A percentile compares a stretch with the other conserved stretches of the same genome.
phyloP scores from a whole-genome alignment of 768 basidiomycete species.

The Leccinum variicolor region DNA sequence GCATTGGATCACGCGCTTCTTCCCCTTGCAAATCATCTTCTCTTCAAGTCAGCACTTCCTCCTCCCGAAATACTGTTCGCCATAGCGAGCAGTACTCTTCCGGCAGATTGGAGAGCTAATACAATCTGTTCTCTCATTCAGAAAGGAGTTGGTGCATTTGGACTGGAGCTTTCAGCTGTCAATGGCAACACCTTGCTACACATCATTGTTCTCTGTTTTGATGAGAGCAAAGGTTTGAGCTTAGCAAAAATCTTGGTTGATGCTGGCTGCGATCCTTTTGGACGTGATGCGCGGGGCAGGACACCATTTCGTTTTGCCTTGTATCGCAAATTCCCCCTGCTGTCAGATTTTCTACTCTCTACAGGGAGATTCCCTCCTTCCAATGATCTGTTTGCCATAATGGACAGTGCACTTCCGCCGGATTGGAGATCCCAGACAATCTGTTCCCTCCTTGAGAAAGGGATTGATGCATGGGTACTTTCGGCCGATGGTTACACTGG shows the following conservation, averaged over 20 bases:
- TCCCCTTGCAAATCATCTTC: neutral
- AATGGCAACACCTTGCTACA: neutral
- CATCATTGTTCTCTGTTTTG: neutral
- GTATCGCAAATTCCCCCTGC: neutral
- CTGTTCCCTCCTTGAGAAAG: neutral
- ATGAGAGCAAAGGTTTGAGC: neutral
- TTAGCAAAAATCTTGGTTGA: neutral
- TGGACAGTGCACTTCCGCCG: neutral
- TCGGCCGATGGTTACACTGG: neutral
- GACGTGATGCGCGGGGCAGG: neutral
- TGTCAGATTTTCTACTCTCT: neutral
- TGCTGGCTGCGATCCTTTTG: neutral
- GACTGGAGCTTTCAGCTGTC: neutral
- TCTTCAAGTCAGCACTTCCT: neutral
- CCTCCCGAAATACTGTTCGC: neutral
- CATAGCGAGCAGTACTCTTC: neutral
- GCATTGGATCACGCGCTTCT: neutral
- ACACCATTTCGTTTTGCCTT: neutral
- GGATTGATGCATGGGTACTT: neutral
- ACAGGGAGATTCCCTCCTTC: neutral
- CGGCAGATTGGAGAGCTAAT: neutral
- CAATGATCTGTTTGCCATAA: neutral
- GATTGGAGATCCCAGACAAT: neutral
- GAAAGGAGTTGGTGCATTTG: neutral
- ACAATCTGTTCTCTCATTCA: neutral